phyloP scores from a whole-genome alignment of 306 rosid genomes.

The Corylus avellana region DNA sequence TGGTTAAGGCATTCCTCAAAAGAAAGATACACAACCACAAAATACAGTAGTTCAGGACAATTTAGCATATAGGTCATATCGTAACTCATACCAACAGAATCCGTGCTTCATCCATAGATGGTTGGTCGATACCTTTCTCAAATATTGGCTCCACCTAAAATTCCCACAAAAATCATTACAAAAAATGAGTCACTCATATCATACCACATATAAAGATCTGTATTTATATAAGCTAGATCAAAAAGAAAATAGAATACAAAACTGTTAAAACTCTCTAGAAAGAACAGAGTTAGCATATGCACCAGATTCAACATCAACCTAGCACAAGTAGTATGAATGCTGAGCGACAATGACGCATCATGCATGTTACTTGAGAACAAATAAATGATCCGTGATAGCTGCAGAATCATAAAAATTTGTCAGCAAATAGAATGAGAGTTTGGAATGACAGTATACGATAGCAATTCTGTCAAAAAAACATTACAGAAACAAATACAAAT shows the following conservation, averaged over 20 bases:
- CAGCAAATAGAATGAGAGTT: slow-evolving; percentile 30
- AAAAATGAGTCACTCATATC: slow-evolving; percentile 25
- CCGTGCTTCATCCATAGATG: slow-evolving; percentile 96
- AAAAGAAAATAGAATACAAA: slow-evolving; percentile 11
- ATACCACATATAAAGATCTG: slow-evolving; percentile 17
- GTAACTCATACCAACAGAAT: slow-evolving; percentile 72
- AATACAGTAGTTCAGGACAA: slow-evolving; percentile 19
- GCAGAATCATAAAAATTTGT: slow-evolving; percentile 39
- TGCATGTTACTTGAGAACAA: slow-evolving; percentile 99
- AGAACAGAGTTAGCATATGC: slow-evolving; percentile 37
- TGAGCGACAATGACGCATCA: slow-evolving; percentile 90
- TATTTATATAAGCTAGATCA: not conserved
- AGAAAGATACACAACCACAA: slow-evolving; percentile 23
- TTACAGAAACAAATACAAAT: slow-evolving; percentile 13
- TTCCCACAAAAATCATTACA: slow-evolving; percentile 33
- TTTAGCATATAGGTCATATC: slow-evolving; percentile 22
- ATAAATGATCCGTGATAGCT: slow-evolving; percentile 94
- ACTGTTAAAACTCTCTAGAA: slow-evolving; percentile 13
- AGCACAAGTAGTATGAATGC: slow-evolving; percentile 98
- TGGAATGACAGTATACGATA: slow-evolving; percentile 10
- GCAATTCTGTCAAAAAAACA: slow-evolving; percentile 13
- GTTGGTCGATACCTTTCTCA: slow-evolving; percentile 95
- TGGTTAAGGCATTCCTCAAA: slow-evolving; percentile 15
- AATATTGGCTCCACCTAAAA: slow-evolving; percentile 95
- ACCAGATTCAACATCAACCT: slow-evolving; percentile 99